Evolutionary conservation across 371 early-diverging fungal genomes (phyloP), one percentile per base, ranked within the genome.

Genomic region (Dinochytrium kinnereticum): DNA sequence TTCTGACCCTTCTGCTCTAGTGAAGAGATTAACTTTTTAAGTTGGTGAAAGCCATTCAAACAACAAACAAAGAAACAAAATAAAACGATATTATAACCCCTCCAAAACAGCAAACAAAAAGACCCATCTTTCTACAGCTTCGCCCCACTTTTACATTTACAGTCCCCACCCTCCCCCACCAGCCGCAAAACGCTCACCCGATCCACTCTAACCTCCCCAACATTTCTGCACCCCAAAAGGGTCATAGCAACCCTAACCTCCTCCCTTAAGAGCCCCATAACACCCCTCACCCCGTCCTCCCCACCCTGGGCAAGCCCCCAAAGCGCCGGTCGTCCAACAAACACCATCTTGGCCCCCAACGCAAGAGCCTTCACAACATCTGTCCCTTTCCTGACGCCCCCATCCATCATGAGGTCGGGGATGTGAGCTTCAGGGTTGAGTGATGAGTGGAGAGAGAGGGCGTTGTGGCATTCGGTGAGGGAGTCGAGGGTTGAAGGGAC

Each of bases 331-430:
- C 98, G 86, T 5, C 96, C 98, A 71, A 96, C 87, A 65, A 95
- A 95, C 49, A 97, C 96, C n/a, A 93, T 97, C 64, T 89, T 90
- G 0, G 98, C 98, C 30, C 98, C 98, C 26, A 97, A 82, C 0
- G 97, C 97, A 71, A 97, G 84, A 0, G 97, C 97, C 85, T 97
- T 97, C 83, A 96, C 80, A 1, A 83, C 65, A 66, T 84, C 81
- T 26, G 80, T 71, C 37, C 97, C 98, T 53, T 92, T 86, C 51
- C 96, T 78, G 36, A 81, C 38, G 0, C 79, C 98, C 61, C 98
- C 97, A 82, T 98, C 98, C 44, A 97, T 74, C 76, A 91, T 95
- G 15, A 98, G 90, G 74, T 95, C 94, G 40, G 96, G 83, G 61
- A 31, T 3, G 7, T 17, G 61, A 24, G 61, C 3, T 24, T 13